Base-by-base conservation (phyloP, 73 alveolate species). In the Paraurostyla sp. region DNA sequence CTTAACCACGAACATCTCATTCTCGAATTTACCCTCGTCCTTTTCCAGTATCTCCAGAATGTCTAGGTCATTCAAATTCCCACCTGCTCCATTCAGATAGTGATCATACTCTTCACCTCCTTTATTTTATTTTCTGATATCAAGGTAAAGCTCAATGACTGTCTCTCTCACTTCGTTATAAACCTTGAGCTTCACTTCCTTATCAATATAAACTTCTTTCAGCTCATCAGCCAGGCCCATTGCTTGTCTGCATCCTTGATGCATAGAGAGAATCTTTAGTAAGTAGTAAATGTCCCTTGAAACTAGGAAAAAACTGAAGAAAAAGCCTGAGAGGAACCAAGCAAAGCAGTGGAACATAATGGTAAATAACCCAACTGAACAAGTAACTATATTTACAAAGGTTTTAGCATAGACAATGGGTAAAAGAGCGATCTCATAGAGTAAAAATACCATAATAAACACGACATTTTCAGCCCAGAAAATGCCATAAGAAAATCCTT, bases 311-410 rank as follows among this genome's bases (percentile, higher is more conserved):
- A 81, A 71, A 16, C 71, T 29, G n/a, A 76, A 69, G 50, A 69
- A 69, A n/a, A 88, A 30, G 15, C 94, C 94, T 1, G 78, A 59
- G 49, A 88, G 32, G 41, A 88, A 40, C 94, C 94, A 88, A 22
- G 41, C 27, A 54, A 36, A 25, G 11, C 82, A n/a, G 11, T 38
- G 43, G 25, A 81, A 81, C 62, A 88, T 57, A 1, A 88, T 43
- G 0, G 90, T 42, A 58, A 76, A 78, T 22, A 88, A 29, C 33
- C 90, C 90, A 18, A 45, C 54, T 30, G 83, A 33, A 30, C 89
- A 43, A 4, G 65, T 41, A 2, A 83, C 22, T 0, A 83, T 41
- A 29, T 83, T 83, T 2, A 83, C 20, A 22, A 60, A 62, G 1
- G 76, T 48, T 40, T 62, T 83, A 18, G 42, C 27, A 32, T 43